A percentile compares a stretch with the other conserved stretches of the same genome.
Conservation (phyloP, 805 yeast genomes). For the Kodamaea restingae region DNA sequence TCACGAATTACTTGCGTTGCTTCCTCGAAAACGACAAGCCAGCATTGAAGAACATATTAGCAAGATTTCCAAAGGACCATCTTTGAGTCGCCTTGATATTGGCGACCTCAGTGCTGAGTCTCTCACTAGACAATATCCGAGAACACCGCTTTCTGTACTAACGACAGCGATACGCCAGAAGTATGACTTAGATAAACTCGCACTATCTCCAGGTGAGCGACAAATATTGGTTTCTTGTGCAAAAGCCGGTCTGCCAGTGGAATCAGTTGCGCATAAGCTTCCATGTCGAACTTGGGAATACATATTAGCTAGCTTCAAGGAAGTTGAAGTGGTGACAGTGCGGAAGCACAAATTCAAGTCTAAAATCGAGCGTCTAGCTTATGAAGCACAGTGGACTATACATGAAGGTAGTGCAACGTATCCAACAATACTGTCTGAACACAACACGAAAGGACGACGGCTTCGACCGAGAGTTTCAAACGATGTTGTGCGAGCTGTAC, state of each 20-base stretch:
- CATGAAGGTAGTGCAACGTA: constrained; percentile 11
- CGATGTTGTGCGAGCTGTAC: too few species aligned
- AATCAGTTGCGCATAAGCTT: constrained; percentile 8
- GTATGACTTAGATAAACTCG: constrained; percentile 2
- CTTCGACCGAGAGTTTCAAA: neutral
- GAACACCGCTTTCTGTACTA: constrained; percentile 5
- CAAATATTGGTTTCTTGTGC: neutral
- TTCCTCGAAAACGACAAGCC: constrained; percentile 1
- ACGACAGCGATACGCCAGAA: constrained; percentile 1
- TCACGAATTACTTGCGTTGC: neutral
- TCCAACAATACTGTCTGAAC: neutral
- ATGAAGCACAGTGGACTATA: constrained; percentile 38
- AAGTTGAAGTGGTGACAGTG: constrained; percentile 21
- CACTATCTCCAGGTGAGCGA: constrained; percentile 26
- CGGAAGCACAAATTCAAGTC: constrained; percentile 21
- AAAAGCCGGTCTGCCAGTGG: neutral
- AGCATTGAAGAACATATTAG: constrained; percentile 1
- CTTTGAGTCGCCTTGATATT: neutral
- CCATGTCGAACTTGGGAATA: constrained; percentile 23
- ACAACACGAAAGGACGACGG: constrained; percentile 4
- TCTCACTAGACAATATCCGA: constrained; percentile 14
- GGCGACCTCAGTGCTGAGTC: constrained; percentile 17
- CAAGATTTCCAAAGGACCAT: neutral
- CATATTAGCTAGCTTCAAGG: constrained; percentile 19
- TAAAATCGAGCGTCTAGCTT: constrained; percentile 20